phyloP scores from a whole-genome alignment of 2,329 filamentous ascomycete genomes.

The Coleophoma eucalyptorum region DNA sequence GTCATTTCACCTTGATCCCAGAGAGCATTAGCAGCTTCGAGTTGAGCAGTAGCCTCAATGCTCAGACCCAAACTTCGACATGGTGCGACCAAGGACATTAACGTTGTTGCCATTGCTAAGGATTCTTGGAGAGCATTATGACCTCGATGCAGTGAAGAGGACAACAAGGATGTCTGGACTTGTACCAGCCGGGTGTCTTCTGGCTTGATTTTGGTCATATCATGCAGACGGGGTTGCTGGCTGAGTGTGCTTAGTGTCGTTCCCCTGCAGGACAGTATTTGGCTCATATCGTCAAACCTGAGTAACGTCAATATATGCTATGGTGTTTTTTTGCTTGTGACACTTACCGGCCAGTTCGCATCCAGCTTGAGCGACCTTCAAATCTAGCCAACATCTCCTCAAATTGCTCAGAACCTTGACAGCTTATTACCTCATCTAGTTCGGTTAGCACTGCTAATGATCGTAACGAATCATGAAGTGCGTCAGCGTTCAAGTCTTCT shows the following conservation, averaged over 20 bases:
- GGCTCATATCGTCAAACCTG: conserved; percentile 73
- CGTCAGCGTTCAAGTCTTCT: conserved; percentile 44
- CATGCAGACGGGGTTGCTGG: conserved; percentile 61
- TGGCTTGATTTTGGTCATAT: conserved; percentile 55
- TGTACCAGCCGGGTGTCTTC: conserved; percentile 68
- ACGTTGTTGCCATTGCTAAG: conserved; percentile 75
- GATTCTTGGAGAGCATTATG: conserved; percentile 85
- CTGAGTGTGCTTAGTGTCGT: conserved; percentile 79
- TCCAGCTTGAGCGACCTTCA: conserved; percentile 67
- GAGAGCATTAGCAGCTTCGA: conserved; percentile 83
- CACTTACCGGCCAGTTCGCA: conserved; percentile 73
- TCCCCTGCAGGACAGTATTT: conserved; percentile 78
- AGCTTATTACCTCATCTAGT: conserved; percentile 71
- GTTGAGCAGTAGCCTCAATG: conserved; percentile 71
- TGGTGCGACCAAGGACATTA: conserved; percentile 71
- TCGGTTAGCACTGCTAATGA: conserved; percentile 74
- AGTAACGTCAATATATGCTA: conserved; percentile 12
- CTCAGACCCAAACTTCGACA: conserved; percentile 70
- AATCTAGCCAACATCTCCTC: conserved; percentile 60
- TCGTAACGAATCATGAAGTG: conserved; percentile 51
- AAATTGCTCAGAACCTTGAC: conserved; percentile 55
- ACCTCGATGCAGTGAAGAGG: conserved; percentile 71
- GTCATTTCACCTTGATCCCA: conserved; percentile 94
- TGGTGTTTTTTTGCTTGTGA: background rate
- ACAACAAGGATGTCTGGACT: conserved; percentile 70